A percentile compares a stretch with the other conserved stretches of the same genome.
Evolutionary conservation across 2,329 filamentous ascomycete genomes (phyloP).

Genomic region (Lojkania enalia): DNA sequence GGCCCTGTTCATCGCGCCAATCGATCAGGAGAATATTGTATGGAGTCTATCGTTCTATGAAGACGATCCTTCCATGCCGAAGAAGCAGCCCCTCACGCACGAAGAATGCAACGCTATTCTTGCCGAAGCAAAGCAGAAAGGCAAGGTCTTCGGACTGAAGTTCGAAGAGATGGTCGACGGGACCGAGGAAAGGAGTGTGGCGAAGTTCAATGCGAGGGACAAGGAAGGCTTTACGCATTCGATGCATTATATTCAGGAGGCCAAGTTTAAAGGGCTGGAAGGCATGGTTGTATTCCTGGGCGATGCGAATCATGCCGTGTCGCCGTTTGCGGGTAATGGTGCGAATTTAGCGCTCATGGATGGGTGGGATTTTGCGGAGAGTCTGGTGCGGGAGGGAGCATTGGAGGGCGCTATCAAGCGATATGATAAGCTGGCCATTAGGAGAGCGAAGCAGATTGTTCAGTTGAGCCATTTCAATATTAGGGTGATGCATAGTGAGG

Average conservation of each 20-base stretch:
- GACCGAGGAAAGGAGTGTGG: slow-evolving; percentile 1
- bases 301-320: slow-evolving; percentile 56
- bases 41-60: slow-evolving; percentile 49
- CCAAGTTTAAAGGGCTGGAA: not conserved
- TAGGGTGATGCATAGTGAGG: slow-evolving; percentile 8
- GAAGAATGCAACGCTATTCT: slow-evolving; percentile 36
- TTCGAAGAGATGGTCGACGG: slow-evolving; percentile 38
- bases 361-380: slow-evolving; percentile 11
- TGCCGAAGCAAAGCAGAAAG: slow-evolving; percentile 37
- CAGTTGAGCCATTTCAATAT: slow-evolving; percentile 9
- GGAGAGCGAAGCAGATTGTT: slow-evolving; percentile 12
- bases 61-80: slow-evolving; percentile 2
- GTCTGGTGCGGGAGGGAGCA: slow-evolving; percentile 33
- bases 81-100: slow-evolving; percentile 8
- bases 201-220: slow-evolving; percentile 50
- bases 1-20: slow-evolving; percentile 51
- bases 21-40: slow-evolving; percentile 46
- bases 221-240: slow-evolving; percentile 50
- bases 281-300: slow-evolving; percentile 51
- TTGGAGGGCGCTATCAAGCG: slow-evolving; percentile 9
- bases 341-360: slow-evolving; percentile 40
- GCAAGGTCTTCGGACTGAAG: slow-evolving; percentile 40
- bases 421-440: slow-evolving; percentile 14
- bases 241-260: slow-evolving; percentile 1
- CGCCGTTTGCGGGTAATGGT: slow-evolving; percentile 55